Evolutionary conservation across 108 stramenopile genomes (phyloP).

Genomic region (Cyclotella baltica): DNA sequence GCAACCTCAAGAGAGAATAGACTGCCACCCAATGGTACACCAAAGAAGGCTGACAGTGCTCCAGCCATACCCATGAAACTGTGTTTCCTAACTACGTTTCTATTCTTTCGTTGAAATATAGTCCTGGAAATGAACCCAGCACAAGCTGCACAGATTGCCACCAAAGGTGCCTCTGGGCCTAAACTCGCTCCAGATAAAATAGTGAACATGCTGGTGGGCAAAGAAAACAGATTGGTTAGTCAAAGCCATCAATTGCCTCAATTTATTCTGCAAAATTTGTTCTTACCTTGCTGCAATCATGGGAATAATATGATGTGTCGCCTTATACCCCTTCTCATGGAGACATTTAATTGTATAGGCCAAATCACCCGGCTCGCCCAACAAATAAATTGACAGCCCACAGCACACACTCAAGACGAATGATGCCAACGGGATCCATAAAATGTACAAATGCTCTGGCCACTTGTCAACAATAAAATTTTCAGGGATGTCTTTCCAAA

Average conservation of each 20-base stretch:
- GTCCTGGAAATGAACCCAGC: conserved; percentile 66
- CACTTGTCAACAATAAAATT: conserved; percentile 44
- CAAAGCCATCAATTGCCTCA: too few relatives aligned
- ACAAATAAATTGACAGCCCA: conserved; percentile 61
- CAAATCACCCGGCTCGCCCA: conserved; percentile 80
- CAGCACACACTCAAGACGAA: conserved; percentile 48
- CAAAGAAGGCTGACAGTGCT: conserved; percentile 75
- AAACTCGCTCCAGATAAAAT: conserved; percentile 69
- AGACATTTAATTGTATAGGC: conserved; percentile 71
- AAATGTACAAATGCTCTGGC: conserved; percentile 43
- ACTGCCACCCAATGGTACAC: conserved; percentile 64
- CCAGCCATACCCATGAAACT: conserved; percentile 78
- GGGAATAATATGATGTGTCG: conserved; percentile 67
- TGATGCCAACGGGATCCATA: conserved; percentile 70
- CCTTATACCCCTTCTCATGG: conserved; percentile 67
- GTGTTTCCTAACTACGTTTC: conserved; percentile 68
- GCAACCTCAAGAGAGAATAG: conserved; percentile 72
- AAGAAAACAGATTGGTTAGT: too few relatives aligned
- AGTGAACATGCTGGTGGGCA: conserved; percentile 62
- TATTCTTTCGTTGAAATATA: conserved; percentile 53
- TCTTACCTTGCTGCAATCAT: conserved; percentile 72
- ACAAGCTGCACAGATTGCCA: conserved; percentile 63
- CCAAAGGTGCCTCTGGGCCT: conserved; percentile 54
- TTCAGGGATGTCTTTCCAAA: conserved; percentile 66
- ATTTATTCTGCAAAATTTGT: too few relatives aligned